Evolutionary conservation across 2,329 filamentous ascomycete genomes (phyloP), one percentile per base, ranked within the genome.

Genomic region (Aureobasidium sp.): DNA sequence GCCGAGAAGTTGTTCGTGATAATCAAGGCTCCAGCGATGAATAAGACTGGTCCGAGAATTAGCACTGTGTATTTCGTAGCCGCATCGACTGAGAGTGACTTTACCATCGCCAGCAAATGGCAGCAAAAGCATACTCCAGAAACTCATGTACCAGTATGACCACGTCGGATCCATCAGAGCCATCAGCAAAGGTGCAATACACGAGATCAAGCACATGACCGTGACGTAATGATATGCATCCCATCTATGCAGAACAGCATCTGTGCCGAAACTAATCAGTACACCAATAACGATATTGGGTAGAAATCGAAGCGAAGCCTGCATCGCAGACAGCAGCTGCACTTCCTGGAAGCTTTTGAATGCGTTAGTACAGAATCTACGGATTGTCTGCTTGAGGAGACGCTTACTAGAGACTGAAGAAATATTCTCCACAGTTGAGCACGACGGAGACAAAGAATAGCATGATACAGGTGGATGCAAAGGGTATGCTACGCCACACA

Each of bases 401-500:
- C n/a, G 50, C 61, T 55, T 54, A 51, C 67, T 77, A 81, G 16
- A 80, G 80, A n/a, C 77, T 81, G 23, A 74, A 72, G 25, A 79
- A 76, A 64, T 78, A 73, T 67, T 78, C 79, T 15, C 76, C 72
- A 7, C 75, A 74, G 5, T 77, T 79, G 13, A 74, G 77, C 0
- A 79, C 81, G 6, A 77, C 78, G 73, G 76, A 78, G 8, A 73
- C 75, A 11, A 80, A 66, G 65, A 80, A 75, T 7, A 82, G 76
- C 47, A 70, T 70, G 3, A 84, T 70, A 69, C 89, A 91, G 23
- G 88, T 84, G 33, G 77, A 82, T 0, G 86, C 84, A 69, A 91
- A 91, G 8, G 84, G 74, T 0, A 75, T 71, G 48, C 87, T 89
- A 16, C 77, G 81, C 89, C 89, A 91, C 0, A 91, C 76, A 0